phyloP scores from a whole-genome alignment of 176 grass and related monocot species.

The Eleusine indica region DNA sequence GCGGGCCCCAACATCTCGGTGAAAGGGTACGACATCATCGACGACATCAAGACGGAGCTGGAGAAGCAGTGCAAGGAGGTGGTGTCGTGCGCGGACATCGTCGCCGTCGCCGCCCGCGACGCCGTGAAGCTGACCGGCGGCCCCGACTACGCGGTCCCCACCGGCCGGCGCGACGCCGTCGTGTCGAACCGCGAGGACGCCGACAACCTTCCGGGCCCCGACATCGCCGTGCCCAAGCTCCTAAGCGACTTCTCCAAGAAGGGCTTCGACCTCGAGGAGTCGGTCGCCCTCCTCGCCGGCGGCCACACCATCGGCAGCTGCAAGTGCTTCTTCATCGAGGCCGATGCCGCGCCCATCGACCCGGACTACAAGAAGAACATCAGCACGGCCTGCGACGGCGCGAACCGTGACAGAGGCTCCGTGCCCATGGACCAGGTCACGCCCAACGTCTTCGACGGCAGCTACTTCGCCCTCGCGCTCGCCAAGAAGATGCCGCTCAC shows the following conservation, averaged over 20 bases:
- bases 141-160: conserved; percentile 39
- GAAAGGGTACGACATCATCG: conserved; percentile 66
- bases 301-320: conserved; percentile 66
- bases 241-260: conserved; percentile 30
- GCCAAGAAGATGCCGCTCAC: conserved; percentile 58
- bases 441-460: conserved; percentile 42
- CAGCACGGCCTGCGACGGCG: conserved; percentile 39
- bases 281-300: conserved; percentile 56
- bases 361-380: conserved; percentile 23
- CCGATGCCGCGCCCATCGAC: conserved; percentile 52
- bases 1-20: conserved; percentile 61
- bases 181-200: conserved; percentile 58
- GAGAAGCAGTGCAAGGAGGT: conserved; percentile 58
- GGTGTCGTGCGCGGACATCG: conserved; percentile 82
- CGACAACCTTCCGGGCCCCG: conserved; percentile 52
- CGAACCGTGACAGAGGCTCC: neutral
- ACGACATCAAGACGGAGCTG: conserved; percentile 61
- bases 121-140: conserved; percentile 46
- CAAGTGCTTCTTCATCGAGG: conserved; percentile 62
- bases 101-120: conserved; percentile 44
- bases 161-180: conserved; percentile 55
- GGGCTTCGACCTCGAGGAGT: conserved; percentile 52
- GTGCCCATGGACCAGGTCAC: conserved; percentile 48
- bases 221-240: conserved; percentile 44
- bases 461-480: conserved; percentile 47